Conservation (phyloP, 148 eudicot species). For the Nepenthes gracilis region DNA sequence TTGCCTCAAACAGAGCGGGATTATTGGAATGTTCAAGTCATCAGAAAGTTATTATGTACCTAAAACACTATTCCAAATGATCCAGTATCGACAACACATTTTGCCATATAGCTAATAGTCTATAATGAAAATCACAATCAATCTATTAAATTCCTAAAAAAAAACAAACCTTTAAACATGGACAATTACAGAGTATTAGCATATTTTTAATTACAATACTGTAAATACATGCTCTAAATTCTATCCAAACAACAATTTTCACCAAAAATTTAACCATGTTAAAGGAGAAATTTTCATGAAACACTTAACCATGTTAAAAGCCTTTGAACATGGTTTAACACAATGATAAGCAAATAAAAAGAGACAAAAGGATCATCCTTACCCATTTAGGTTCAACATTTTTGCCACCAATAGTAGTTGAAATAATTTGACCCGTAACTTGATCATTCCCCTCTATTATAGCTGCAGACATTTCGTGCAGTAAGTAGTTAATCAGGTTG, state of each 20-base stretch:
- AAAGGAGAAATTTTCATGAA: not conserved
- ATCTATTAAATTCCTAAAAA: not conserved
- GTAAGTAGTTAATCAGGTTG: slow-evolving; percentile 2
- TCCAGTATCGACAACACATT: slow-evolving; percentile 57
- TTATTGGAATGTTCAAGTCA: not conserved
- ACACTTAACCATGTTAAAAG: not conserved
- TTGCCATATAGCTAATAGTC: slow-evolving; percentile 68
- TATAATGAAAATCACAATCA: slow-evolving; percentile 10
- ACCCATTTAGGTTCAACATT: slow-evolving; percentile 92
- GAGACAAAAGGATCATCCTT: slow-evolving; percentile 1
- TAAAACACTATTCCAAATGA: slow-evolving; percentile 64
- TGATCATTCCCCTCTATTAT: slow-evolving; percentile 67
- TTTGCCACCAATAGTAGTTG: slow-evolving; percentile 78
- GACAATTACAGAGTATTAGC: not conserved
- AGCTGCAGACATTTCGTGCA: slow-evolving; percentile 67
- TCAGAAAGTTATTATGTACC: slow-evolving; percentile 7
- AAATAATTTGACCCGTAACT: slow-evolving; percentile 79
- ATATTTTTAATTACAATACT: no score
- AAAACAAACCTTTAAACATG: not conserved
- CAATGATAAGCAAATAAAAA: not conserved
- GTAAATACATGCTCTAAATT: not conserved
- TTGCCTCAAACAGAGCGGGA: not conserved
- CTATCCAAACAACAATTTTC: not conserved
- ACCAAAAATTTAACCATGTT: no score
- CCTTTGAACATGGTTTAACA: not conserved